Conservation (phyloP, 345 rosid genomes). For the Ricinus communis region DNA sequence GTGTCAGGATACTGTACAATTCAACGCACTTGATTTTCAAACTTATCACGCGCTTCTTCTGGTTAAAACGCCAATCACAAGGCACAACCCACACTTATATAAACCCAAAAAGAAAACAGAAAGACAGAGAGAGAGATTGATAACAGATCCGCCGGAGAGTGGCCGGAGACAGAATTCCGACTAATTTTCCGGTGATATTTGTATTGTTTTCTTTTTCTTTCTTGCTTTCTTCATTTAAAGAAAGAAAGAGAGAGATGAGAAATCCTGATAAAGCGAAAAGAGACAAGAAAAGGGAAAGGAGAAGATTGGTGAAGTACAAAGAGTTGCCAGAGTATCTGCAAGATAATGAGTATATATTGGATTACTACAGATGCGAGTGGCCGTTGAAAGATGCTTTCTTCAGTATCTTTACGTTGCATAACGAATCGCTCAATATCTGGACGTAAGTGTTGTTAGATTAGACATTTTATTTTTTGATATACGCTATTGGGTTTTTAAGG, state of each 20-base stretch:
- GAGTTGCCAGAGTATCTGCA: conserved; percentile 80
- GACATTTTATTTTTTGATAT: background rate
- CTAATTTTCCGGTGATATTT: background rate
- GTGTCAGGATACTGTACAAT: background rate
- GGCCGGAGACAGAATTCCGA: conserved; percentile 3
- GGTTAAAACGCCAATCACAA: background rate
- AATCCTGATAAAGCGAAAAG: background rate
- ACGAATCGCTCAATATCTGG: conserved; percentile 95
- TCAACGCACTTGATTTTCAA: background rate
- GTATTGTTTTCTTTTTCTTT: too few relatives aligned
- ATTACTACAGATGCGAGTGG: conserved; percentile 92
- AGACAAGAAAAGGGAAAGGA: conserved; percentile 26
- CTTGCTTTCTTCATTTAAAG: too few relatives aligned
- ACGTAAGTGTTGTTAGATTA: conserved; percentile 46
- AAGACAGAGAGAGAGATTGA: background rate
- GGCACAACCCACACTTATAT: background rate
- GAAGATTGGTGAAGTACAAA: conserved; percentile 59
- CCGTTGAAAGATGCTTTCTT: conserved; percentile 68
- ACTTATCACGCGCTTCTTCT: conserved; percentile 10
- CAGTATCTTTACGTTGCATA: conserved; percentile 84
- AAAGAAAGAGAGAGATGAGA: background rate
- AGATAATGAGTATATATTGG: conserved; percentile 88
- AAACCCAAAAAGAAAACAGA: background rate
- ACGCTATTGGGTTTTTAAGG: too few relatives aligned
- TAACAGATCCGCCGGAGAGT: background rate